Evolutionary conservation across 306 rosid genomes (phyloP).

Genomic region (Trichosanthes truncata): DNA sequence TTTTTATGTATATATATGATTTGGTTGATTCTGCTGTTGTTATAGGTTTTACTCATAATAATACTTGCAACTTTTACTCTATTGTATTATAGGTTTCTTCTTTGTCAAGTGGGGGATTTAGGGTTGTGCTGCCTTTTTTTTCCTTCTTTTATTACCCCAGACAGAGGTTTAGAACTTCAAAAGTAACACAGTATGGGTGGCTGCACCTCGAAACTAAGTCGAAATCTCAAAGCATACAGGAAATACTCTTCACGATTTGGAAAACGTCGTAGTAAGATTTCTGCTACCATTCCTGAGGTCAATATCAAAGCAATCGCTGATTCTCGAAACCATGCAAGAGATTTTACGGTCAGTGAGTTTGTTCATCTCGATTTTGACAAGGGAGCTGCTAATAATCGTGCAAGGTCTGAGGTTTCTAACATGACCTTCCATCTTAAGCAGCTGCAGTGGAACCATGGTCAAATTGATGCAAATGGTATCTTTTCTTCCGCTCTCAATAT

Average conservation of each 20-base stretch:
- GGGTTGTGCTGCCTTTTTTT: neutral
- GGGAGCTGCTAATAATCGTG: constrained; percentile 40
- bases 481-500: neutral
- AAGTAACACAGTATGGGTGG: constrained; percentile 43
- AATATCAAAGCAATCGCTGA: constrained; percentile 32
- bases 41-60: too few species aligned
- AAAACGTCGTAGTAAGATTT: constrained; percentile 25
- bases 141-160: neutral
- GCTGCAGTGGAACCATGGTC: constrained; percentile 64
- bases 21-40: neutral
- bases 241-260: constrained; percentile 24
- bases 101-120: neutral
- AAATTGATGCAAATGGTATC: constrained; percentile 49
- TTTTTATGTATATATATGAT: neutral
- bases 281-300: constrained; percentile 30
- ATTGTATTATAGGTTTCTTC: neutral
- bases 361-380: constrained; percentile 57
- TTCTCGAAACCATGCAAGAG: constrained; percentile 36
- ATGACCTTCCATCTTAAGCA: constrained; percentile 57
- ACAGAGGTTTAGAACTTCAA: constrained; percentile 18
- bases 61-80: neutral
- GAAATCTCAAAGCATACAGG: constrained; percentile 11
- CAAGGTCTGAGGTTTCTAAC: constrained; percentile 63
- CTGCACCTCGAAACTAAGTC: constrained; percentile 47
- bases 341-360: constrained; percentile 37